Evolutionary conservation across 1,284 basidiomycete species (phyloP).

Genomic region (Gymnopus androsaceus): DNA sequence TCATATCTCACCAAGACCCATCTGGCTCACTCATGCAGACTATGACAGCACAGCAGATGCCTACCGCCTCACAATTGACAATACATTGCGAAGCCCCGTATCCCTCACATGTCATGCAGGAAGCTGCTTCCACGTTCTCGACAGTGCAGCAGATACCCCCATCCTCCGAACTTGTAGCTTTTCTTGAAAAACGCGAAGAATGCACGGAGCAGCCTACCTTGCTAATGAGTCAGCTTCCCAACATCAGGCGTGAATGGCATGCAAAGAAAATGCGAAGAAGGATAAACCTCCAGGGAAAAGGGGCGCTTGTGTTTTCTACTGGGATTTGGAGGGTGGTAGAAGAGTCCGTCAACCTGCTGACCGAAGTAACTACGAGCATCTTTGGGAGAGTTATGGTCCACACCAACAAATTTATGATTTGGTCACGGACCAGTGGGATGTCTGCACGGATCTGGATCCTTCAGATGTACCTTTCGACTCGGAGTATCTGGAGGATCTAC

Average conservation of each 20-base stretch:
- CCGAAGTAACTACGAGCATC: background rate
- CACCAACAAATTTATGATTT: conserved; percentile 5
- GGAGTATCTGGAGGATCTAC: background rate
- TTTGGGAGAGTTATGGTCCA: conserved; percentile 7
- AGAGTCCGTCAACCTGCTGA: background rate
- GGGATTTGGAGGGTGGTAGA: background rate
- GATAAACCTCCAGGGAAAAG: background rate
- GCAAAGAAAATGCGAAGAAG: background rate
- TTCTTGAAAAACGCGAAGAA: background rate
- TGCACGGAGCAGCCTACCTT: background rate
- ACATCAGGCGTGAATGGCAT: background rate
- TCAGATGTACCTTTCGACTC: too few relatives aligned
- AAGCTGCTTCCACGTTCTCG: background rate
- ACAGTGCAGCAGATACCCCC: background rate
- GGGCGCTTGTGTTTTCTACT: conserved; percentile 1
- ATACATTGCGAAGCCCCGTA: too few relatives aligned
- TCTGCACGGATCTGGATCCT: conserved; percentile 9
- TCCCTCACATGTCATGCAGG: too few relatives aligned
- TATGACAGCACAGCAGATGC: background rate
- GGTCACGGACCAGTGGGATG: conserved; percentile 15
- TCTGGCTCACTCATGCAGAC: background rate
- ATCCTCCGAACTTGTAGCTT: background rate
- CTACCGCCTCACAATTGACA: too few relatives aligned
- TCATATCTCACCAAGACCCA: background rate
- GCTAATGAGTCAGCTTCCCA: background rate